phyloP scores from a whole-genome alignment of 371 early-diverging fungal genomes.

The Mucor sp. region DNA sequence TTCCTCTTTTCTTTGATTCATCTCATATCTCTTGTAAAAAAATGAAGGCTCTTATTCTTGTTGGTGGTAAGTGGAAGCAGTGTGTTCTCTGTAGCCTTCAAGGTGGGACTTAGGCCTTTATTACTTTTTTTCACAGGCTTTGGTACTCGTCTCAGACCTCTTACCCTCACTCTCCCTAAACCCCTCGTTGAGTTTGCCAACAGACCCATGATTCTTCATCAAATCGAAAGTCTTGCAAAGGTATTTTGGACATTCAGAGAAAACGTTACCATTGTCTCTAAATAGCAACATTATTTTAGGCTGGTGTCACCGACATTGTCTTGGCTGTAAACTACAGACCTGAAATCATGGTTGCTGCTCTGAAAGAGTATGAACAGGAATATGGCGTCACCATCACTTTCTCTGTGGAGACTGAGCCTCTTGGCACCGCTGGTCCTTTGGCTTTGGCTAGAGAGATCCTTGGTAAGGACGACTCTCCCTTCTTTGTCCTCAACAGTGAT shows the following conservation, averaged over 20 bases:
- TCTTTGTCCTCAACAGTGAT: constrained; percentile 99
- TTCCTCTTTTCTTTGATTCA: constrained; percentile 9
- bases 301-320: constrained; percentile 97
- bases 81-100: too few relatives aligned
- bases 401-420: constrained; percentile 95
- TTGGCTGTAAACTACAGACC: constrained; percentile 99
- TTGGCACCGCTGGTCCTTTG: constrained; percentile 98
- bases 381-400: constrained; percentile 94
- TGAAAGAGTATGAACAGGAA: constrained; percentile 84
- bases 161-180: constrained; percentile 98
- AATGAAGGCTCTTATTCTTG: constrained; percentile 99
- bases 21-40: constrained; percentile 1
- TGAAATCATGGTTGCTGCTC: constrained; percentile 90
- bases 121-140: constrained; percentile 84
- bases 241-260: constrained; percentile 43
- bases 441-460: constrained; percentile 93
- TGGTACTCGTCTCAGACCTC: constrained; percentile 98
- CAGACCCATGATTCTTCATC: constrained; percentile 99
- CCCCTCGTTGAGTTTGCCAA: constrained; percentile 99
- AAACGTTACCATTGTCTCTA: neutral
- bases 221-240: constrained; percentile 97
- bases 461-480: constrained; percentile 87
- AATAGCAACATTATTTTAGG: constrained; percentile 51
- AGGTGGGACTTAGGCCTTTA: too few relatives aligned
- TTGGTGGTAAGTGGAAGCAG: constrained; percentile 78